phyloP scores from a whole-genome alignment of 169 alveolate genomes.

The Plasmodium malariae region DNA sequence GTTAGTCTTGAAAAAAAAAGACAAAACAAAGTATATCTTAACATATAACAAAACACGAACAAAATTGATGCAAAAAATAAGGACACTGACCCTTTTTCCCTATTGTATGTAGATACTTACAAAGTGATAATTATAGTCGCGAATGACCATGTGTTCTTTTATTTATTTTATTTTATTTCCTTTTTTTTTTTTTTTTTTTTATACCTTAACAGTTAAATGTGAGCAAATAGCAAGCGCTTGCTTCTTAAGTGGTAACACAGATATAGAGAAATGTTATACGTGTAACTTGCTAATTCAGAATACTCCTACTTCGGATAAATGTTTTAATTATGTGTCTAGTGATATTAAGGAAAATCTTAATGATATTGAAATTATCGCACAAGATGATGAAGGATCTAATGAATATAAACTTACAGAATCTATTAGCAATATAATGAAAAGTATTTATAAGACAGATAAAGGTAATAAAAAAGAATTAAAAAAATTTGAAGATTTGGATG shows the following conservation, averaged over 20 bases:
- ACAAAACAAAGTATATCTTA: too few species aligned
- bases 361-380: not conserved
- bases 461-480: not conserved
- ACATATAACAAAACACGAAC: too few species aligned
- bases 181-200: not conserved
- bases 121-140: too few species aligned
- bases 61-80: too few species aligned
- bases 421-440: not conserved
- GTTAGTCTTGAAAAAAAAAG: too few species aligned
- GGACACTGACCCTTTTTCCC: too few species aligned
- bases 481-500: not conserved
- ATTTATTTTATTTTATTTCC: too few species aligned
- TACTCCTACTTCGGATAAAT: not conserved
- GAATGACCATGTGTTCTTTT: too few species aligned
- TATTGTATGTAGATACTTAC: too few species aligned
- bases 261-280: constrained; percentile 19
- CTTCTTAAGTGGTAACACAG: constrained; percentile 45
- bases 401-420: not conserved
- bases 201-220: constrained; percentile 9
- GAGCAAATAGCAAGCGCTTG: not conserved
- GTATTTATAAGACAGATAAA: not conserved
- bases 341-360: not conserved
- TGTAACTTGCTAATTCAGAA: constrained; percentile 22
- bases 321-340: not conserved
- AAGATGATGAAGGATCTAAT: constrained; percentile 17